Base-by-base conservation (phyloP, 495 filamentous ascomycete genomes). In the Lineolata rhizophorae region DNA sequence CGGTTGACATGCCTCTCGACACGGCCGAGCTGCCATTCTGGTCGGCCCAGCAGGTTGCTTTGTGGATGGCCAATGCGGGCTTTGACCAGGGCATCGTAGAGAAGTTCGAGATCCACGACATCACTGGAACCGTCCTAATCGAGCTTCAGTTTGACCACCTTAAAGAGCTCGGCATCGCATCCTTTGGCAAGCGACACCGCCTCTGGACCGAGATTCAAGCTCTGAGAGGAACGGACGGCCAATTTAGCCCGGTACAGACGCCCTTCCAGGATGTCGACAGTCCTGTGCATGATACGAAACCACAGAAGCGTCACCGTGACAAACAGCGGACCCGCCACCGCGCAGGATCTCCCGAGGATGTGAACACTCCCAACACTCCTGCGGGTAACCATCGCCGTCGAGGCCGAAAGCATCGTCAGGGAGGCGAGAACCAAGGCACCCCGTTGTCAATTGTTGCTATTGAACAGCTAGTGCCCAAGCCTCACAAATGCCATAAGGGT, bases 401-500 rank as follows among this genome's bases (percentile, higher is more conserved):
- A 34, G 55, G 53, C 27, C 57, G 55, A 42, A 63, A 59, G 44
- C 49, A 45, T 4, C 49, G 52, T 37, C 54, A 57, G 43, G 19
- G 18, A 2, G 37, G 35, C 8, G 68, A 72, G 30, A 72, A 78
- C 31, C 52, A 72, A 21, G 66, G 84, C 44, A 65, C 62, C 0
- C 81, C 79, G 0, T 76, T 85, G 2, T 90, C 83, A 0, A 91
- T 93, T 35, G 81, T 93, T 20, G 83, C 65, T 0, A 93, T 93
- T 37, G 83, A 93, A 53, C 79, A 93, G 47, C 44, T 84, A 11
- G 56, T 91, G 13, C 83, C 83, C 2, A 83, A 76, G 50, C 64
- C 67, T 0, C 87, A 97, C 51, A 66, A 60, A 22, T 97, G 87
- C 53, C 72, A 70, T 22, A 94, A 93, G 50, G 87, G 85, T 22